Evolutionary conservation across 441 rosid genomes (phyloP).

Genomic region (Geranium incanum): DNA sequence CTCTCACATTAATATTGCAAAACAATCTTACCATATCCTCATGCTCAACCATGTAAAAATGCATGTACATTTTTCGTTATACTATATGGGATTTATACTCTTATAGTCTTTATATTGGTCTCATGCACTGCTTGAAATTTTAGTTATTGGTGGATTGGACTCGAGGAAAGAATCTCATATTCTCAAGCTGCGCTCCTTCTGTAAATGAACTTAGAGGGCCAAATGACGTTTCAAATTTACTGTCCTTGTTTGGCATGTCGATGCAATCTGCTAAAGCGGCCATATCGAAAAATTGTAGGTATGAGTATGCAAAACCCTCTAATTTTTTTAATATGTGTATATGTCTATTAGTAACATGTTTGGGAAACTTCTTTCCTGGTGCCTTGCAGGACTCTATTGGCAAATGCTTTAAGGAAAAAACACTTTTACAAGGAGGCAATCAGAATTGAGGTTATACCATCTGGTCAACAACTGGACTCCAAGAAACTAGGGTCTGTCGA

Average conservation of each 20-base stretch:
- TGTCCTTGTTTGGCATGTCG: conserved; percentile 65
- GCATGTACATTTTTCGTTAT: neutral
- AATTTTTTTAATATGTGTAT: conserved; percentile 1
- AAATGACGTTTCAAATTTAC: conserved; percentile 64
- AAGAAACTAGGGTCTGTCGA: conserved; percentile 37
- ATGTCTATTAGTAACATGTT: conserved; percentile 11
- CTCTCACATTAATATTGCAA: neutral
- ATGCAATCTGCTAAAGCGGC: conserved; percentile 67
- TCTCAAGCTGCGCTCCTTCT: conserved; percentile 64
- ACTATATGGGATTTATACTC: neutral
- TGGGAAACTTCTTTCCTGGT: conserved; percentile 14
- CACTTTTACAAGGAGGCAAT: conserved; percentile 70
- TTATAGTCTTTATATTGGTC: conserved; percentile 6
- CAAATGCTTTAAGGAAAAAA: conserved; percentile 59
- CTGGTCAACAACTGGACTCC: conserved; percentile 30
- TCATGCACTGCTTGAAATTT: conserved; percentile 15
- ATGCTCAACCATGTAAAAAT: neutral
- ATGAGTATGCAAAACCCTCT: conserved; percentile 21
- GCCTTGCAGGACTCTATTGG: conserved; percentile 49
- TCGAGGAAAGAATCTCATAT: conserved; percentile 59
- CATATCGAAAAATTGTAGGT: conserved; percentile 77
- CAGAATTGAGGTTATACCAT: conserved; percentile 47
- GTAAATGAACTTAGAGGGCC: conserved; percentile 86
- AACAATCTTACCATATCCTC: neutral
- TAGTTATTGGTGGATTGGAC: conserved; percentile 88